Base-by-base conservation (phyloP, 2,329 filamentous ascomycete genomes). In the Exophiala lecanii-corni region DNA sequence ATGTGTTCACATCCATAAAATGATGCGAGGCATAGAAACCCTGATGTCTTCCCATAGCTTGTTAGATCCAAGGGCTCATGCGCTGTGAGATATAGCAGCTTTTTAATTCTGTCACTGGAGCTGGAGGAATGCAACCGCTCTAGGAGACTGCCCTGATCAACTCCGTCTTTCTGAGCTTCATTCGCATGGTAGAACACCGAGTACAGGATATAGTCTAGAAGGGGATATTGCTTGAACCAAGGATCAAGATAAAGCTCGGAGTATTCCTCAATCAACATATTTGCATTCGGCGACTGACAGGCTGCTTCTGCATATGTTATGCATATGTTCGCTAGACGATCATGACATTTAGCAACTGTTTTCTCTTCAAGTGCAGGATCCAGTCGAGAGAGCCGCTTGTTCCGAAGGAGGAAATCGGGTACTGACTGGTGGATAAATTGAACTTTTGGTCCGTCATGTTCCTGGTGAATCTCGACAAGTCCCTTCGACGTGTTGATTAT, bases 211-310 rank as follows among this genome's bases (percentile, higher is more conserved):
- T 28, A 28, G 25, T n/a, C n/a, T 28, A 28, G 25, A n/a, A 28
- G n/a, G 25, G 25, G 25, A n/a, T n/a, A 28, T 28, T 28, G n/a
- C n/a, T 28, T n/a, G 25, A 28, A 28, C 25, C 25, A 28, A 28
- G 9, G 9, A 9, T 28, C 25, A 9, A 28, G n/a, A n/a, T 28
- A n/a, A 28, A 28, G 25, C 9, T 28, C 25, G 9, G 9, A 9
- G 25, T 9, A 28, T 28, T 9, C 25, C 25, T 9, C n/a, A 28
- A 9, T n/a, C 25, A 28, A 28, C 9, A 28, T 9, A 28, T n/a
- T 28, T 9, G 9, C 25, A n/a, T 28, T 9, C 25, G 25, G n/a
- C n/a, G n/a, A n/a, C n/a, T n/a, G n/a, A n/a, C n/a, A n/a, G n/a
- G n/a, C n/a, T n/a, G n/a, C n/a, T n/a, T n/a, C n/a, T n/a, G n/a